phyloP scores from a whole-genome alignment of 139 green algal species.

The Chlorella ohadii region DNA sequence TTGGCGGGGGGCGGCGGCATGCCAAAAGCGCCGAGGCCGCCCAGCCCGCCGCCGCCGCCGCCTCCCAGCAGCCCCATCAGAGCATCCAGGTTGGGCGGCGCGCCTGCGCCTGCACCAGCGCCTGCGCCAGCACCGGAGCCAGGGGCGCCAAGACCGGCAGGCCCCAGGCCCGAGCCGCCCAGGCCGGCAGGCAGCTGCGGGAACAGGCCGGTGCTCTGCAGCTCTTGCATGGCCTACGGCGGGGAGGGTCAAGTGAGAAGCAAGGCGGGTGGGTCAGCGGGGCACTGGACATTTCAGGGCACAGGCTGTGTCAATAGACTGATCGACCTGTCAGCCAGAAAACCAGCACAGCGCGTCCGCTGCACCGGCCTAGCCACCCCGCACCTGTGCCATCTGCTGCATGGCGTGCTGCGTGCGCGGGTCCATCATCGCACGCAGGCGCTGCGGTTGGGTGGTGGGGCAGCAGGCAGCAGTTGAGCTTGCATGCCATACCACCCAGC shows the following conservation, averaged over 20 bases:
- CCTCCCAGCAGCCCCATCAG: conserved; percentile 30
- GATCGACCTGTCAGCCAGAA: too few species aligned
- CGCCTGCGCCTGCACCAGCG: background rate
- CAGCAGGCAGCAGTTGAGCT: too few species aligned
- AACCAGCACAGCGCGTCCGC: too few species aligned
- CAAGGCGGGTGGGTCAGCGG: too few species aligned
- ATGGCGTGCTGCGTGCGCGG: conserved; percentile 79
- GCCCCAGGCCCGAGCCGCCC: background rate
- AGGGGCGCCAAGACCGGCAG: background rate
- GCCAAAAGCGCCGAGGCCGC: conserved; percentile 44
- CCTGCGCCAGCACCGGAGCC: background rate
- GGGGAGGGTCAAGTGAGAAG: too few species aligned
- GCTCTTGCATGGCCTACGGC: conserved; percentile 22
- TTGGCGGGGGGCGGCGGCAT: conserved; percentile 62
- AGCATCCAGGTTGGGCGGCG: conserved; percentile 31
- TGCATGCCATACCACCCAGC: too few species aligned
- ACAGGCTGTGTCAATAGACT: too few species aligned
- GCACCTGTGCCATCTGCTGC: conserved; percentile 54
- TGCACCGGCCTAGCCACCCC: too few species aligned
- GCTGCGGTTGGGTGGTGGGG: conserved; percentile 40
- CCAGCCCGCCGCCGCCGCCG: conserved; percentile 35
- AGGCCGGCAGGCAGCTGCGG: background rate
- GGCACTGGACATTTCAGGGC: too few species aligned
- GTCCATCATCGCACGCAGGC: conserved; percentile 78
- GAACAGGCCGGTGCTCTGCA: conserved; percentile 3